A percentile compares a stretch with the other conserved stretches of the same genome.
These are phyloP conservation scores for Plenodomus lindquistii DNA, from an alignment of 2,329 filamentous ascomycete species.

Conservation along the genomic window DNA sequence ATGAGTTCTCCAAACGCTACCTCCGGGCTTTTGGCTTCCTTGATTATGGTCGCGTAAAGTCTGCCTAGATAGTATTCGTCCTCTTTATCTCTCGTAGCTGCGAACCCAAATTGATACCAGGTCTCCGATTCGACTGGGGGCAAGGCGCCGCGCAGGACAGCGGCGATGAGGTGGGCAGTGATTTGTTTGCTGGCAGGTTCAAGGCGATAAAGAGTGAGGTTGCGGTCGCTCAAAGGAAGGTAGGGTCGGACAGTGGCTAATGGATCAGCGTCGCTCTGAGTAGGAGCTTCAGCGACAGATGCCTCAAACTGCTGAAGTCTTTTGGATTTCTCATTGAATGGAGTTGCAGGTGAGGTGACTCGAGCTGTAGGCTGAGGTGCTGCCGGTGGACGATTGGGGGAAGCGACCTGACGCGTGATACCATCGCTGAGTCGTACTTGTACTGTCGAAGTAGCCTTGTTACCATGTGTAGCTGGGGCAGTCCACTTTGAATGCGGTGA, in stretches of 20 bases:
- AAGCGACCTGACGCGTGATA: not conserved
- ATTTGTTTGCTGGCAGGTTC: conserved; percentile 8
- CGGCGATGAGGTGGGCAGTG: conserved; percentile 1
- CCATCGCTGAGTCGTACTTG: not conserved
- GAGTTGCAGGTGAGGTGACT: no score
- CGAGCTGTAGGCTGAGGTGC: no score
- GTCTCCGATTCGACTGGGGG: conserved; percentile 1
- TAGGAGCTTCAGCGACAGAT: no score
- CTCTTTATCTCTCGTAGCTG: conserved; percentile 1
- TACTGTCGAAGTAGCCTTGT: not conserved
- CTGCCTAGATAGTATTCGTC: conserved; percentile 9
- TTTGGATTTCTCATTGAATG: not conserved
- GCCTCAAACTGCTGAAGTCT: not conserved
- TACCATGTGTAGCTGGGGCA: not conserved
- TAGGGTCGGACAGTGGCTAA: not conserved
- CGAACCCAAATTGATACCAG: conserved; percentile 26
- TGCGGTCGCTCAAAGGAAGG: conserved; percentile 1
- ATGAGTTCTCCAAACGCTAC: conserved; percentile 12
- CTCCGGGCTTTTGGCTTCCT: not conserved
- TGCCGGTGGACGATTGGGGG: no score
- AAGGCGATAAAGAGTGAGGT: not conserved
- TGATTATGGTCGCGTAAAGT: conserved; percentile 12
- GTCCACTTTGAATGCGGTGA: not conserved
- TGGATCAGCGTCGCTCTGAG: not conserved
- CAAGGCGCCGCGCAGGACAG: not conserved